A percentile compares a stretch with the other conserved stretches of the same genome.
Evolutionary conservation across 306 rosid species (phyloP).

Genomic region (Adenanthera pavonina): DNA sequence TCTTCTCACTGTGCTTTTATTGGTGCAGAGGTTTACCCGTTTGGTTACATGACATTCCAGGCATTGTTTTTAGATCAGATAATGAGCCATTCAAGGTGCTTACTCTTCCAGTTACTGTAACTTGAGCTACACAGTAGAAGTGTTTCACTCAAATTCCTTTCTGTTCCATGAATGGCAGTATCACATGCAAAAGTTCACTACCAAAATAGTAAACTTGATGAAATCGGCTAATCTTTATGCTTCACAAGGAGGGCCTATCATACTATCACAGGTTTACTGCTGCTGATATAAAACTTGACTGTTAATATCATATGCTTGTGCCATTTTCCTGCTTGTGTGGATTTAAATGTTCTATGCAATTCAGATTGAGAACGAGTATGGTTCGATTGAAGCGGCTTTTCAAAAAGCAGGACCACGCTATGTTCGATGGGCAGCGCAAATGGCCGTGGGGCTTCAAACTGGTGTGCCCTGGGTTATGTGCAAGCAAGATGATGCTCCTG

Average conservation of each 20-base stretch:
- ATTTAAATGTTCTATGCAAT: neutral
- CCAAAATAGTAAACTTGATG: slow-evolving; percentile 73
- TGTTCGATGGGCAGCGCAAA: slow-evolving; percentile 82
- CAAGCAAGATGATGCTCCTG: slow-evolving; percentile 91
- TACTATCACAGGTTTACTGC: slow-evolving; percentile 75
- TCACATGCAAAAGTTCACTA: slow-evolving; percentile 74
- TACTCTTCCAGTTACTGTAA: neutral
- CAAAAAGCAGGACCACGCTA: slow-evolving; percentile 65
- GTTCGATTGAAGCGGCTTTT: slow-evolving; percentile 57
- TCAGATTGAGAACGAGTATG: slow-evolving; percentile 93
- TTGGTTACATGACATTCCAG: slow-evolving; percentile 81
- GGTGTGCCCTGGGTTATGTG: slow-evolving; percentile 98
- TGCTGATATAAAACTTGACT: neutral
- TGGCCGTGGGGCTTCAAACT: slow-evolving; percentile 79
- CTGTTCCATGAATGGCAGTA: slow-evolving; percentile 51
- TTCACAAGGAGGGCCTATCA: slow-evolving; percentile 92
- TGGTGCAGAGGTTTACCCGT: slow-evolving; percentile 76
- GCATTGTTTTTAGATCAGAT: slow-evolving; percentile 74
- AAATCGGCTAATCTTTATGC: slow-evolving; percentile 76
- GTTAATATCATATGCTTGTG: neutral
- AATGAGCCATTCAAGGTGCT: slow-evolving; percentile 82
- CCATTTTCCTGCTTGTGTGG: neutral
- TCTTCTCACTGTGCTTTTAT: slow-evolving; percentile 1
- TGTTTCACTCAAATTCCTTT: neutral
- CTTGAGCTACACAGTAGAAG: neutral